Conservation (phyloP, 148 eudicot genomes). For the Chenopodium suecicum region DNA sequence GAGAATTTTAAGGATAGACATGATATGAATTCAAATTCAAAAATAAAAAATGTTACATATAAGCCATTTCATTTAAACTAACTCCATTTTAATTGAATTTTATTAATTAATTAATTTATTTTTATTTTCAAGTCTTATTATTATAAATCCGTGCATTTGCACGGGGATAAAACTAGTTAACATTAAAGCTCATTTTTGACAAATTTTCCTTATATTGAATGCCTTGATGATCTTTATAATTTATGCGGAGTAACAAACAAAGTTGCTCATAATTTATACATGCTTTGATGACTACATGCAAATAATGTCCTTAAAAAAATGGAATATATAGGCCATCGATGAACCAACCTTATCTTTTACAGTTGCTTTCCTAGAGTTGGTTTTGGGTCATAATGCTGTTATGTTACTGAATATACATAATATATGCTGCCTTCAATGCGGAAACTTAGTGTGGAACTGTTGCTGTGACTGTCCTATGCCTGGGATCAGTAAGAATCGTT, state of each 20-base stretch:
- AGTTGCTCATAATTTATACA: neutral
- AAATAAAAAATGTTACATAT: too few relatives aligned
- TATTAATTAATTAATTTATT: too few relatives aligned
- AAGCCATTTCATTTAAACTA: too few relatives aligned
- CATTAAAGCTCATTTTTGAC: too few relatives aligned
- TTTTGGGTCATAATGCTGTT: neutral
- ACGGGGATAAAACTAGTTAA: too few relatives aligned
- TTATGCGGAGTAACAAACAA: neutral
- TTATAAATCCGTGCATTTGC: too few relatives aligned
- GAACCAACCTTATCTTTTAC: neutral
- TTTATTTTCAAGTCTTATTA: too few relatives aligned
- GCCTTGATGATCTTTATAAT: too few relatives aligned
- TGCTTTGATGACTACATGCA: neutral
- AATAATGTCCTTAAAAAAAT: neutral
- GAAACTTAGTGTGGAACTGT: constrained; percentile 54
- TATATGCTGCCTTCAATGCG: neutral
- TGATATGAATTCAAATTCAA: too few relatives aligned
- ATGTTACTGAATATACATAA: neutral
- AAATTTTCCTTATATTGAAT: too few relatives aligned
- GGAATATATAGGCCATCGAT: neutral
- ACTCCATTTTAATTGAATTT: too few relatives aligned
- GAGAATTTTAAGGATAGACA: too few relatives aligned
- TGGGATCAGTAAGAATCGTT: constrained; percentile 78
- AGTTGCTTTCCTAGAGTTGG: neutral
- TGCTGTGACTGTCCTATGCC: constrained; percentile 89